Evolutionary conservation across 1,284 basidiomycete species (phyloP).

Genomic region (Sporisorium scitamineum): DNA sequence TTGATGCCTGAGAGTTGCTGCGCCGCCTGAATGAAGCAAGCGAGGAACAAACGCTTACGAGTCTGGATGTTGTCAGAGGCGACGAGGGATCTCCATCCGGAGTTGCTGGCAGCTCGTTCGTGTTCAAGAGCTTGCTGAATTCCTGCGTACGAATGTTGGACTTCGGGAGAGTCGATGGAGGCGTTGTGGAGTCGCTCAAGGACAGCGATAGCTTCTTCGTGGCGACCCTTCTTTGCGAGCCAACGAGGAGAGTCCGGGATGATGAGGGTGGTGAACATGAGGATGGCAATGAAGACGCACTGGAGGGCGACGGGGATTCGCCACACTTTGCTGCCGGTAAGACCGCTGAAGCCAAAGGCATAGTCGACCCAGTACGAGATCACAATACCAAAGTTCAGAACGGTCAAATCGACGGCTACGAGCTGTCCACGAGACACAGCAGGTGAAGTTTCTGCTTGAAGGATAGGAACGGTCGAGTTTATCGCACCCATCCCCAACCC

Average conservation of each 20-base stretch:
- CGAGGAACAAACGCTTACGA: conserved; percentile 75
- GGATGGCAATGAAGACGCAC: conserved; percentile 75
- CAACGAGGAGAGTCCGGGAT: conserved; percentile 80
- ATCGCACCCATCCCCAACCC: conserved; percentile 79
- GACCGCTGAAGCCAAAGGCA: conserved; percentile 70
- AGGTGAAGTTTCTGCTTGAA: conserved; percentile 78
- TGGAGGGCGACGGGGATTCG: conserved; percentile 79
- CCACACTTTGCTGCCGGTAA: conserved; percentile 75
- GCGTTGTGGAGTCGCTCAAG: conserved; percentile 77
- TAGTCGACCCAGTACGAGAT: conserved; percentile 72
- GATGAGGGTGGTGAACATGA: conserved; percentile 75
- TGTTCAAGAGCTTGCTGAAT: conserved; percentile 61
- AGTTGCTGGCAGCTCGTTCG: conserved; percentile 54
- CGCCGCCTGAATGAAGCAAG: conserved; percentile 76
- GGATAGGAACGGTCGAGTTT: conserved; percentile 75
- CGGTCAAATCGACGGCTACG: conserved; percentile 78
- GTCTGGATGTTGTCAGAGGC: conserved; percentile 75
- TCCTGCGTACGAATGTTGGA: conserved; percentile 71
- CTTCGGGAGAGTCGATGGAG: conserved; percentile 73
- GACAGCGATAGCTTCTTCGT: conserved; percentile 76
- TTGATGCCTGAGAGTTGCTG: conserved; percentile 79
- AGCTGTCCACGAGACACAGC: conserved; percentile 76
- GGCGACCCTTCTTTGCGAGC: conserved; percentile 75
- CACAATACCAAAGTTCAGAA: conserved; percentile 79
- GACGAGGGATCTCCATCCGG: conserved; percentile 73